A percentile compares a stretch with the other conserved stretches of the same genome.
Evolutionary conservation across 73 alveolate genomes (phyloP).

Genomic region (Paramecium octaurelia): DNA sequence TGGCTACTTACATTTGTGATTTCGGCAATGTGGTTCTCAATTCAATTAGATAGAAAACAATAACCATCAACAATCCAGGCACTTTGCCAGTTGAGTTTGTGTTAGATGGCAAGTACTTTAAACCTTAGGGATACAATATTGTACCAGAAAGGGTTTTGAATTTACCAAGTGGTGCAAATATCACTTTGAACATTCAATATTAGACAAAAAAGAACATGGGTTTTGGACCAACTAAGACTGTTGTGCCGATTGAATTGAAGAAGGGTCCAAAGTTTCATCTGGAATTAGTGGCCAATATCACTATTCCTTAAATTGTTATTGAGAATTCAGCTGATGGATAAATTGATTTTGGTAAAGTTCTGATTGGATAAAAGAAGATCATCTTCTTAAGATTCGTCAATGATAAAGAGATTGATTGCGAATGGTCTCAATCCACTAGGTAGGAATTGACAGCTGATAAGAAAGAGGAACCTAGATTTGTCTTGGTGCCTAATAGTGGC

Average conservation of each 20-base stretch:
- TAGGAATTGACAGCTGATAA: conserved; percentile 62
- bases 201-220: conserved; percentile 90
- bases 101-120: conserved; percentile 75
- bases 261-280: conserved; percentile 94
- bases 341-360: conserved; percentile 96
- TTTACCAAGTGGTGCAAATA: conserved; percentile 71
- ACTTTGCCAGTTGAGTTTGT: conserved; percentile 68
- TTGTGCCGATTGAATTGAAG: conserved; percentile 87
- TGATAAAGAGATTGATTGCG: conserved; percentile 96
- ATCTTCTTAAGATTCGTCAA: conserved; percentile 93
- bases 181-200: conserved; percentile 69
- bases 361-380: conserved; percentile 92
- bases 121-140: conserved; percentile 73
- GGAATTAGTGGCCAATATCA: conserved; percentile 89
- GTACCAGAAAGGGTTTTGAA: conserved; percentile 84
- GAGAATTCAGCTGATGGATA: conserved; percentile 74
- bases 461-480: conserved; percentile 59
- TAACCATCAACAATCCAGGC: conserved; percentile 78
- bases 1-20: conserved; percentile 81
- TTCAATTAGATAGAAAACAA: conserved; percentile 68
- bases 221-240: conserved; percentile 88
- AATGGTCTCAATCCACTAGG: conserved; percentile 91
- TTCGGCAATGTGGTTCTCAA: conserved; percentile 88
- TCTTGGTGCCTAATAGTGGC: conserved; percentile 93
- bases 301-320: conserved; percentile 81